Percentiles rank a stretch among this genome's conserved stretches.
Evolutionary conservation across 768 basidiomycete genomes (phyloP).

Genomic region (Mycena filopes): DNA sequence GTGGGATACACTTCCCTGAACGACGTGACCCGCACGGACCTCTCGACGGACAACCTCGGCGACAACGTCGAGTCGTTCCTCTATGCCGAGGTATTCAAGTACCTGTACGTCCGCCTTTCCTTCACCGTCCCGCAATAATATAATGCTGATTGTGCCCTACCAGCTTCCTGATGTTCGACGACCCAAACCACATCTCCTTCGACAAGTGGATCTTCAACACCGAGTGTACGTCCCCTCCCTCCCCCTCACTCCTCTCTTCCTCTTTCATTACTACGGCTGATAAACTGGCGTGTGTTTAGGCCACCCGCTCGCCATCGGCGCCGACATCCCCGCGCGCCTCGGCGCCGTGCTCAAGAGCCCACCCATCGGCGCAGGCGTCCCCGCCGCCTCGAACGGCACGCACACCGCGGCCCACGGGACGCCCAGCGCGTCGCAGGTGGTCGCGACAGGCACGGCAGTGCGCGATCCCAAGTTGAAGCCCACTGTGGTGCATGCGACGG

Average conservation of each 20-base stretch:
- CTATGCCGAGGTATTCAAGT: constrained; percentile 26
- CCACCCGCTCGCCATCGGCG: constrained; percentile 25
- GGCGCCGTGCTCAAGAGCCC: not conserved
- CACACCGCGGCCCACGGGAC: constrained; percentile 7
- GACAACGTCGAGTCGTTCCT: constrained; percentile 25
- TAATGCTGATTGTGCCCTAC: not conserved
- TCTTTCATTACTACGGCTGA: not conserved
- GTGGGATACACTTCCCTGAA: constrained; percentile 19
- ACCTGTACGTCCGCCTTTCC: constrained; percentile 12
- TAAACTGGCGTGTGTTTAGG: not conserved
- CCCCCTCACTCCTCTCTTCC: not conserved
- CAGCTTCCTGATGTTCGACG: constrained; percentile 25
- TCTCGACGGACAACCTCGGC: constrained; percentile 26
- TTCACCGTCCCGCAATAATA: no score
- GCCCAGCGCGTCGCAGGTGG: not conserved
- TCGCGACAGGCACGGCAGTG: constrained; percentile 16
- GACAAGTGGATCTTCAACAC: constrained; percentile 27
- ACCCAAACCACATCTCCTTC: constrained; percentile 24
- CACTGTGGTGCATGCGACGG: constrained; percentile 10
- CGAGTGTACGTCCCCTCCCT: constrained; percentile 12
- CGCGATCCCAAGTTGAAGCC: constrained; percentile 12
- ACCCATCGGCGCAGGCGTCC: constrained; percentile 3
- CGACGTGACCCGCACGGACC: constrained; percentile 21
- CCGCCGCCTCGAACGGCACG: constrained; percentile 7
- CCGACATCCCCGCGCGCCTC: constrained; percentile 13